Base-by-base conservation (phyloP, 805 yeast genomes). In the Cyberlindnera euphorbiae region DNA sequence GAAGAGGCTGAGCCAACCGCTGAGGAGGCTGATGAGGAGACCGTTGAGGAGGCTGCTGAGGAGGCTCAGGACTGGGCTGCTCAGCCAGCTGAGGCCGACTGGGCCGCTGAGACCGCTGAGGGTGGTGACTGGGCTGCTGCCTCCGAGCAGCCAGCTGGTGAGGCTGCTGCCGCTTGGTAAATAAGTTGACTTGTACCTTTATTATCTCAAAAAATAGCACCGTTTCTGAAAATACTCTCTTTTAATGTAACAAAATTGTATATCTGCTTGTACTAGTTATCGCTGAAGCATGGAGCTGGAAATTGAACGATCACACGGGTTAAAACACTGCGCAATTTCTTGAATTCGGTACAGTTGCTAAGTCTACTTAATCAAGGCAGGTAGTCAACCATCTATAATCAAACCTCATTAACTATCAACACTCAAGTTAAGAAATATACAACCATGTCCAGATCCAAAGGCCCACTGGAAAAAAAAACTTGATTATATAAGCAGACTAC, bases 1-100 rank as follows among this genome's bases (percentile, higher is more conserved):
- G 97, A 90, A 79, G 99, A 93, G 76, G 83, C 84, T 71, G 96
- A 87, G 75, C 71, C 69, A 62, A 77, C 78, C 60, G 78, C 73
- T 58, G 78, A 77, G 62, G 74, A 74, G 49, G 74, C 71, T 53
- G 76, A 68, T 60, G 59, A 64, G 53, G 70, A 66, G 59, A 52
- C 62, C 44, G 69, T 67, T 50, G 83, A 74, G 60, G 77, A 72
- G 56, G 75, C 69, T 58, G 77, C 75, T 58, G 84, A 77, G 63
- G 48, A 41, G 41, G 17, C 42, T 23, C 78, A 73, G 59, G 87
- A 76, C 67, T 81, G 82, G 77, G 79, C 79, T 59, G 73, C 70
- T 57, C 75, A 70, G 59, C 76, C 79, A 56, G 72, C 71, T 50
- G 78, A 73, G 58, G 86, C 78, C 61, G 86, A 79, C 74, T 82